Evolutionary conservation across 2,329 filamentous ascomycete species (phyloP).

Genomic region (Venturia asperata): DNA sequence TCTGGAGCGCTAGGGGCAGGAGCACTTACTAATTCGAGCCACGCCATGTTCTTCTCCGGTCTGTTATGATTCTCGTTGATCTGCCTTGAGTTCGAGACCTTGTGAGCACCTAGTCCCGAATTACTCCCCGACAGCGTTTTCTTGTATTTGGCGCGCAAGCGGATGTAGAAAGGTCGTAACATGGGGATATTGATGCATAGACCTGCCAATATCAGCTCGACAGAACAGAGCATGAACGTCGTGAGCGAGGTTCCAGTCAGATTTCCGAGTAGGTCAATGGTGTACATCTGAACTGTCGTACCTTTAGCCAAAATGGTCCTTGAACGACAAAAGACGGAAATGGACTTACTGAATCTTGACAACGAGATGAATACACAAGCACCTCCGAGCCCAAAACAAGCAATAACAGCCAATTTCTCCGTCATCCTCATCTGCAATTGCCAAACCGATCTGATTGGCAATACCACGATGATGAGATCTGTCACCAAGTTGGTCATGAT

Average conservation of each 20-base stretch:
- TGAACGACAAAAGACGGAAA: background rate
- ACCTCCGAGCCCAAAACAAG: slow-evolving; percentile 2
- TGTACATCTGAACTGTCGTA: background rate
- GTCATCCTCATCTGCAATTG: background rate
- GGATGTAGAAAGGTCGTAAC: slow-evolving; percentile 2
- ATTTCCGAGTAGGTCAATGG: background rate
- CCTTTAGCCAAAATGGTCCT: background rate
- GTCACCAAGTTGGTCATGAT: background rate
- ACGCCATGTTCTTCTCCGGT: background rate
- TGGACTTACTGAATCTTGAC: background rate
- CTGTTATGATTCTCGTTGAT: background rate
- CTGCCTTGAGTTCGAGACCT: background rate
- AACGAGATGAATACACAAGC: background rate
- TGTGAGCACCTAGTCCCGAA: background rate
- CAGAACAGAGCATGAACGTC: background rate
- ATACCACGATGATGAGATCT: background rate
- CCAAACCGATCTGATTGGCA: background rate
- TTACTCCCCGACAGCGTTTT: background rate
- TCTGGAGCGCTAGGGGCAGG: background rate
- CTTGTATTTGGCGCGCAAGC: background rate
- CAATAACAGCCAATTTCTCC: background rate
- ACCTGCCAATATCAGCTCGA: background rate
- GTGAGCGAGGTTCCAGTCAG: background rate
- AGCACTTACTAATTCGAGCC: background rate
- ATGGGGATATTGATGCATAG: background rate